Base-by-base conservation (phyloP, 176 grass and related monocot species). In the Chrysopogon serrulatus region DNA sequence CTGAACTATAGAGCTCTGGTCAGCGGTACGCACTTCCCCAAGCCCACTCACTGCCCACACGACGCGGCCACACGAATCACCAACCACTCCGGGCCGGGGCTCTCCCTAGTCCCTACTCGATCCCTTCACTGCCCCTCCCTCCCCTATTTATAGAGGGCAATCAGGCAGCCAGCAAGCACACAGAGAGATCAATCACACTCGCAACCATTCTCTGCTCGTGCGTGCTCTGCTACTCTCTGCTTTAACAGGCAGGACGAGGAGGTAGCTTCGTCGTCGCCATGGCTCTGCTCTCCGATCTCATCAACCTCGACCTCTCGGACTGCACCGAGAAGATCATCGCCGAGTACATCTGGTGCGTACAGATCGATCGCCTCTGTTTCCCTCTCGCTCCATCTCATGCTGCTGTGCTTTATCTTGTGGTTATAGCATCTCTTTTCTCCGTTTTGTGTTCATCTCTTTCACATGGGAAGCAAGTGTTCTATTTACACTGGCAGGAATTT, bases 281-380 rank as follows among this genome's bases (percentile, higher is more conserved):
- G 90, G 51, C 90, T 42, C 76, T 35, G 10, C 79, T 95, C 53
- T 31, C 53, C 0, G 76, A 91, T 5, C 87, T 95, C 42, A 13
- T 95, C 65, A 89, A 85, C 90, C 80, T 95, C 21, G 85, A 91
- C 64, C 90, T 95, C 8, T 79, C 90, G 1, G 86, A 72, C 71
- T 36, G 70, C 83, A 95, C 88, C 73, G 72, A 76, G 13, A 92
- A 92, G 81, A 87, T 95, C 79, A 92, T 95, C 82, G 93, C 88
- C 69, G 93, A 92, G 89, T 95, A 95, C 79, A 76, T 95, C 48
- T 95, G 93, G 93, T 95, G 48, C 74, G 39, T 17, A 30, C 5
- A 33, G 8, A 24, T 6, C n/a, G n/a, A n/a, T n/a, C 42, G 28
- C 47, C 33, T 13, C 36, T 19, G 0, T 68, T 23, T 48, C 65